A percentile compares a stretch with the other conserved stretches of the same genome.
Evolutionary conservation across 805 yeast genomes (phyloP).

Genomic region (Schizosaccharomyces japonicus): DNA sequence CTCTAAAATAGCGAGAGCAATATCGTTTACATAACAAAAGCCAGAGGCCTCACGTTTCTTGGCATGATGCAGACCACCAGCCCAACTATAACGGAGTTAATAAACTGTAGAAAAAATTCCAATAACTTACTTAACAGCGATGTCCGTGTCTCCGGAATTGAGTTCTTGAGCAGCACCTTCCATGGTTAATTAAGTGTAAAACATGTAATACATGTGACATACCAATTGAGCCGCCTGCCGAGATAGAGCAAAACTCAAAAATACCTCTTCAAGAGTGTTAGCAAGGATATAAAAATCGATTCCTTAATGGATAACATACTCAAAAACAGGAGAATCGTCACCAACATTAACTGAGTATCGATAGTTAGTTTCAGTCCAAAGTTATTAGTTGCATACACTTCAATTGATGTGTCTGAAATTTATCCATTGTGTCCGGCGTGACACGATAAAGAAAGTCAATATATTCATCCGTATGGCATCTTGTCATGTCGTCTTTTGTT

Average conservation of each 20-base stretch:
- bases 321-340: constrained; percentile 66
- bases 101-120: not conserved
- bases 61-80: constrained; percentile 93
- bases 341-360: constrained; percentile 57
- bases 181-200: not conserved
- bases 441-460: constrained; percentile 53
- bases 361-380: constrained; percentile 9
- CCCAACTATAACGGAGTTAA: constrained; percentile 36
- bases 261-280: constrained; percentile 51
- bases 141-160: constrained; percentile 61
- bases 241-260: constrained; percentile 67
- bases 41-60: constrained; percentile 87
- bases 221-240: constrained; percentile 84
- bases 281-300: not conserved
- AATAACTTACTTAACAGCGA: constrained; percentile 44
- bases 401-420: constrained; percentile 2
- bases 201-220: constrained; percentile 4
- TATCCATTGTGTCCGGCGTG: constrained; percentile 6
- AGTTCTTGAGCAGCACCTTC: constrained; percentile 50
- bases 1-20: constrained; percentile 69
- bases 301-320: no score
- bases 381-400: constrained; percentile 7
- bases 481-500: constrained; percentile 92
- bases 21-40: constrained; percentile 77
- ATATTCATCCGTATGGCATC: constrained; percentile 93